phyloP scores from a whole-genome alignment of 345 rosid species.

The Rhodamnia argentea region DNA sequence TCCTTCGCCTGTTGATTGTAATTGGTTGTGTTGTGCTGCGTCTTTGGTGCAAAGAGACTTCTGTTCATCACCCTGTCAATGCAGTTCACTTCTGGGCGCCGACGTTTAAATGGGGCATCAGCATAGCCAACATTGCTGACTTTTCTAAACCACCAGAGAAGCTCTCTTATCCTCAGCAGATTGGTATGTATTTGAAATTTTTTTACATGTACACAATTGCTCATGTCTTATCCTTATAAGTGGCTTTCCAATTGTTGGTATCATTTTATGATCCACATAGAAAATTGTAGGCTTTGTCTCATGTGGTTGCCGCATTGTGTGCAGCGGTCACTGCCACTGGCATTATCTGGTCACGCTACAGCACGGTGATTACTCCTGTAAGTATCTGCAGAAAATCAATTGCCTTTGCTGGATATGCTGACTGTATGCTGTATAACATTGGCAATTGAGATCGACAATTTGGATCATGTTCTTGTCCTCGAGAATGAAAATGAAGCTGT shows the following conservation, averaged over 20 bases:
- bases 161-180: constrained; percentile 83
- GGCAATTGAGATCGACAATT: background rate
- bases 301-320: background rate
- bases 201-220: background rate
- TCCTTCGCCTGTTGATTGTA: background rate
- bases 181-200: constrained; percentile 25
- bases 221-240: background rate
- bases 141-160: constrained; percentile 75
- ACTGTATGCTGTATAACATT: background rate
- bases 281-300: background rate
- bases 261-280: background rate
- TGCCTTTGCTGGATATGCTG: background rate
- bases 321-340: constrained; percentile 77
- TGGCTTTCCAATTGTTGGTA: background rate
- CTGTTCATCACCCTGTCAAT: background rate
- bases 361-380: constrained; percentile 82
- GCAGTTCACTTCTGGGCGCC: constrained; percentile 98
- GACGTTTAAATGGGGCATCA: constrained; percentile 91
- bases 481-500: background rate
- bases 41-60: background rate
- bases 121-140: constrained; percentile 82
- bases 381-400: constrained; percentile 9
- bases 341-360: constrained; percentile 70
- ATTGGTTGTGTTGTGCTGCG: background rate
- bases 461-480: background rate